phyloP scores from a whole-genome alignment of 352 stramenopile genomes.

The Globisporangium paroecandrum region DNA sequence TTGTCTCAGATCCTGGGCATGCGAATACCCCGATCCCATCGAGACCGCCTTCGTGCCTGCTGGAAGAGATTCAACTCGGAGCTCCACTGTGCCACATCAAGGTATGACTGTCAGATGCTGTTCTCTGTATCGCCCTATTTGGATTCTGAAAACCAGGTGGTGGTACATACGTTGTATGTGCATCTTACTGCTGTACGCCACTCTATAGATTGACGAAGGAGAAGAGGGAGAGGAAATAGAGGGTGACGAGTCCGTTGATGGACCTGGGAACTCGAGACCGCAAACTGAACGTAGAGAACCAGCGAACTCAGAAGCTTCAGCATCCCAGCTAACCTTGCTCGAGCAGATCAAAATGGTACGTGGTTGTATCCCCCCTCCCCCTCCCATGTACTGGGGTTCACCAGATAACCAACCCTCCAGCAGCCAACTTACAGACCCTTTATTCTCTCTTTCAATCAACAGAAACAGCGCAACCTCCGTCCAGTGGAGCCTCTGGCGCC shows the following conservation, averaged over 20 bases:
- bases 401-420: background rate
- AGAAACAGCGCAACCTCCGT: slow-evolving; percentile 47
- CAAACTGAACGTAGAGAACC: background rate
- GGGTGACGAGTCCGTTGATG: background rate
- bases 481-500: slow-evolving; percentile 27
- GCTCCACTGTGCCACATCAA: slow-evolving; percentile 22
- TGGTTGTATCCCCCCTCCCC: background rate
- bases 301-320: background rate
- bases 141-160: background rate
- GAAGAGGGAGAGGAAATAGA: background rate
- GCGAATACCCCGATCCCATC: background rate
- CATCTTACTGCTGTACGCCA: too few species aligned
- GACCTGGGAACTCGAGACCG: too few species aligned
- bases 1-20: background rate
- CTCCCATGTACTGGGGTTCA: background rate
- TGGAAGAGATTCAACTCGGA: slow-evolving; percentile 37
- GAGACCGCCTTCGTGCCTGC: slow-evolving; percentile 9
- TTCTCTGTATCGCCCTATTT: background rate
- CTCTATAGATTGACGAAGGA: slow-evolving; percentile 1
- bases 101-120: slow-evolving; percentile 4
- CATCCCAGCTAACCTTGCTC: slow-evolving; percentile 30
- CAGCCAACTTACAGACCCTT: background rate
- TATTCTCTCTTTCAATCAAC: slow-evolving; percentile 2
- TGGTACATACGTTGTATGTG: background rate
- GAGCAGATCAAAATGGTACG: slow-evolving; percentile 48